Base-by-base conservation (phyloP, 129 eudicot genomes). In the Scalesia atractyloides region DNA sequence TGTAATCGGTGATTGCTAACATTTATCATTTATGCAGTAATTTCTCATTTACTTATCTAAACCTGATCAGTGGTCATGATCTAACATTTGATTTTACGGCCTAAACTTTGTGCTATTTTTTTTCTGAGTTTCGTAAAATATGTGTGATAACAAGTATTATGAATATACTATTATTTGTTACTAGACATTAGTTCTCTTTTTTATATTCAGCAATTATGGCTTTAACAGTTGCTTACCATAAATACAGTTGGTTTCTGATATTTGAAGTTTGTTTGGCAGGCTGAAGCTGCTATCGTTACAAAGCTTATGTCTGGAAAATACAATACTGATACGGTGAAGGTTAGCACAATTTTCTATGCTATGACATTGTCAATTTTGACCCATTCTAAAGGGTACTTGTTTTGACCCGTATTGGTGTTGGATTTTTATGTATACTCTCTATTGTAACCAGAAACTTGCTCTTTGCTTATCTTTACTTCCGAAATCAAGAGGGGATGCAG, bases 401-500 rank as follows among this genome's bases (percentile, higher is more conserved):
- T 30, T 60, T 13, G 34, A 30, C 17, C 34, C 37, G 9, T 56
- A 19, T 58, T 58, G 64, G n/a, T 59, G 34, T 37, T 58, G 58
- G 69, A 39, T 39, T 19, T 24, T 39, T 22, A 39, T 13, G 47
- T 20, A 1, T 50, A 52, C 52, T 39, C 53, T 64, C n/a, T 75
- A 22, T 37, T 39, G 0, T 75, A 61, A 68, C 57, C 86, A 94
- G 98, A 87, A 94, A 72, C 90, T 94, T 65, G 88, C 86, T 62
- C 74, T 50, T 79, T 87, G 91, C 76, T 82, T 94, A 73, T 87
- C 97, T 43, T 62, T 77, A 72, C 98, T 94, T 82, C 97, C 98
- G 24, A 88, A 88, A 82, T 82, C 98, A 72, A 86, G 52, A 82
- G 97, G 91, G 73, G 97, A 90, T 69, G 92, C 76, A 79, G 96